Evolutionary conservation across 208 protist species (phyloP).

Genomic region (Acanthamoeba castellanii): DNA sequence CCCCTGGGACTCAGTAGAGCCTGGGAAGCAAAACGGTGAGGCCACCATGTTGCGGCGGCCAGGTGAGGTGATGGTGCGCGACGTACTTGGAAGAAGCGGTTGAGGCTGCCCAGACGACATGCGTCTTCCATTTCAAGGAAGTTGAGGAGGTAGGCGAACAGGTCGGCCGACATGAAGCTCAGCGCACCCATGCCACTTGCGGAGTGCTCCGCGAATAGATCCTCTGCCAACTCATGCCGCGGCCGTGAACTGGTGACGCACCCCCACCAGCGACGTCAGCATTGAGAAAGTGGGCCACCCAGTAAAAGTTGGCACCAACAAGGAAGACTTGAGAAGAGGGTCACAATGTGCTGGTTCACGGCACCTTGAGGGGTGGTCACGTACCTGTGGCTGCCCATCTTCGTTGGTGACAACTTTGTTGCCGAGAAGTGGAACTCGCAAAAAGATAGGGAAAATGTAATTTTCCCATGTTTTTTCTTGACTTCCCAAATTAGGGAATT

Average conservation of each 20-base stretch:
- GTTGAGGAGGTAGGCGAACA: neutral
- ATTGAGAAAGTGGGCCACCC: too few species aligned
- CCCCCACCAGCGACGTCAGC: too few species aligned
- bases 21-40: neutral
- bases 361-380: neutral
- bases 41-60: neutral
- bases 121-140: constrained; percentile 14
- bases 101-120: neutral
- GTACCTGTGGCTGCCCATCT: neutral
- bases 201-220: neutral
- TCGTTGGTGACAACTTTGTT: neutral
- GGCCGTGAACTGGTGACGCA: neutral
- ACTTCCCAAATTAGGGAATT: too few species aligned
- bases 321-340: too few species aligned
- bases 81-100: constrained; percentile 46
- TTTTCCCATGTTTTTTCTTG: neutral
- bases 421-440: neutral
- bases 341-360: too few species aligned
- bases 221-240: neutral
- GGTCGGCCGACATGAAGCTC: constrained; percentile 9
- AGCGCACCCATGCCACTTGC: neutral
- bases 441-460: neutral
- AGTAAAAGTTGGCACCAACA: too few species aligned
- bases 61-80: neutral
- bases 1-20: neutral